phyloP scores from a whole-genome alignment of 768 basidiomycete genomes.

The Termitomyces heimii region DNA sequence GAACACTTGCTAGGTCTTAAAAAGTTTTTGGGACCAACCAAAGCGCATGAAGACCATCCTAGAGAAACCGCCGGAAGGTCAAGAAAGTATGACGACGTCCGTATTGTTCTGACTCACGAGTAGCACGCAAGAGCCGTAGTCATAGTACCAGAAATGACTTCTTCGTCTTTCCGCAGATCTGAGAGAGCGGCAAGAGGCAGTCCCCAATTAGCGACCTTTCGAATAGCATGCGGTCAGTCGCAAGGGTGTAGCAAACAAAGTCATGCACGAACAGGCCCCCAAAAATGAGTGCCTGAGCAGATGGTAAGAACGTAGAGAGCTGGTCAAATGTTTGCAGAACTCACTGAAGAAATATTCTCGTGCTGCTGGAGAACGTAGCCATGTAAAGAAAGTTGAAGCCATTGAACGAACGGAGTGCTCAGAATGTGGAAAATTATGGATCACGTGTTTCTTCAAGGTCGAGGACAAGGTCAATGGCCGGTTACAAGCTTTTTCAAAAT shows the following conservation, averaged over 20 bases:
- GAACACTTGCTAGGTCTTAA: background rate
- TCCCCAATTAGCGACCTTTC: slow-evolving; percentile 96
- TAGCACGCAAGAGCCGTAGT: slow-evolving; percentile 85
- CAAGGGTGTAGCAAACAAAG: background rate
- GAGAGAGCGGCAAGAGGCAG: slow-evolving; percentile 90
- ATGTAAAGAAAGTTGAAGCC: slow-evolving; percentile 82
- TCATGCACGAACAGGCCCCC: slow-evolving; percentile 81
- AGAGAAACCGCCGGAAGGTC: slow-evolving; percentile 1
- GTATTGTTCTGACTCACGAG: slow-evolving; percentile 65
- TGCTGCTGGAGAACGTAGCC: slow-evolving; percentile 88
- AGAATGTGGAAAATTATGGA: background rate
- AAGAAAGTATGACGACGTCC: slow-evolving; percentile 3
- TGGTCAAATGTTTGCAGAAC: slow-evolving; percentile 22
- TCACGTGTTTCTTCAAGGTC: slow-evolving; percentile 9
- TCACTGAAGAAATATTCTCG: slow-evolving; percentile 93
- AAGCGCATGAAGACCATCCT: slow-evolving; percentile 93
- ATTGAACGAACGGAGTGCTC: slow-evolving; percentile 32
- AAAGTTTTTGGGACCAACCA: slow-evolving; percentile 41
- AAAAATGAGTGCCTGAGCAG: slow-evolving; percentile 86
- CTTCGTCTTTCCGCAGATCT: slow-evolving; percentile 91
- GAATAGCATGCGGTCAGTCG: background rate
- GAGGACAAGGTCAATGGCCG: background rate
- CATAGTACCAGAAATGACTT: slow-evolving; percentile 96
- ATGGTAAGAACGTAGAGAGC: slow-evolving; percentile 4
- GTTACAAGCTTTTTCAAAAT: background rate